A percentile compares a stretch with the other conserved stretches of the same genome.
Conservation (phyloP, 1,284 basidiomycete genomes). For the Xerocomus nothofagi region DNA sequence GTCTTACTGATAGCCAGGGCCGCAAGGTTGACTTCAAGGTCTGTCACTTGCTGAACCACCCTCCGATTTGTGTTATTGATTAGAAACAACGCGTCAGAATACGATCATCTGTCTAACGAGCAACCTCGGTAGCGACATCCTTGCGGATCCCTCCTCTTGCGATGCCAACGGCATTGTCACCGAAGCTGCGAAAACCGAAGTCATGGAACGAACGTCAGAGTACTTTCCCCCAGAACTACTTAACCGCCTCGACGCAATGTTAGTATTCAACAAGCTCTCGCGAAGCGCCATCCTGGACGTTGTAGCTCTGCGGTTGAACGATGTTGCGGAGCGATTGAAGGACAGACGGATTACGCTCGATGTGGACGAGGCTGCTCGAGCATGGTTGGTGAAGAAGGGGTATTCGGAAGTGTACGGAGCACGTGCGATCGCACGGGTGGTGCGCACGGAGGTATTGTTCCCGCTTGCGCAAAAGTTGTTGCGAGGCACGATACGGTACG, state of each 20-base stretch:
- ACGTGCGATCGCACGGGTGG: conserved; percentile 79
- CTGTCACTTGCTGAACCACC: neutral
- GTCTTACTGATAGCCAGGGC: conserved; percentile 82
- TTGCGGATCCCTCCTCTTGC: conserved; percentile 69
- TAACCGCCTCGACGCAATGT: conserved; percentile 85
- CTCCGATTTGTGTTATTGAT: conserved; percentile 5
- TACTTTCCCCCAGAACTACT: conserved; percentile 91
- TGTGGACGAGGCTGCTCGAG: conserved; percentile 61
- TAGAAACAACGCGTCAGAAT: conserved; percentile 24
- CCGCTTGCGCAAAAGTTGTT: conserved; percentile 77
- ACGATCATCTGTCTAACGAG: conserved; percentile 43
- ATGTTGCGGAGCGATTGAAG: conserved; percentile 69
- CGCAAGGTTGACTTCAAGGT: conserved; percentile 80
- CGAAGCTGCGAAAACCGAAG: conserved; percentile 59
- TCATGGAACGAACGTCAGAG: conserved; percentile 74
- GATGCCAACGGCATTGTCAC: conserved; percentile 69
- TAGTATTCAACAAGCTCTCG: conserved; percentile 90
- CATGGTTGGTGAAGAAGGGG: conserved; percentile 79
- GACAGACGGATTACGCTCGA: conserved; percentile 71
- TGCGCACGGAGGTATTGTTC: conserved; percentile 76
- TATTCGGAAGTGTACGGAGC: conserved; percentile 89
- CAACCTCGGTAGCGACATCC: conserved; percentile 66
- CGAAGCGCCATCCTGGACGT: conserved; percentile 73
- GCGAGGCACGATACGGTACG: conserved; percentile 71
- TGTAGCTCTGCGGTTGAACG: conserved; percentile 72